Percentiles rank a stretch among this genome's conserved stretches.
phyloP scores from a whole-genome alignment of 306 rosid genomes.

The Lathyrus sativus region DNA sequence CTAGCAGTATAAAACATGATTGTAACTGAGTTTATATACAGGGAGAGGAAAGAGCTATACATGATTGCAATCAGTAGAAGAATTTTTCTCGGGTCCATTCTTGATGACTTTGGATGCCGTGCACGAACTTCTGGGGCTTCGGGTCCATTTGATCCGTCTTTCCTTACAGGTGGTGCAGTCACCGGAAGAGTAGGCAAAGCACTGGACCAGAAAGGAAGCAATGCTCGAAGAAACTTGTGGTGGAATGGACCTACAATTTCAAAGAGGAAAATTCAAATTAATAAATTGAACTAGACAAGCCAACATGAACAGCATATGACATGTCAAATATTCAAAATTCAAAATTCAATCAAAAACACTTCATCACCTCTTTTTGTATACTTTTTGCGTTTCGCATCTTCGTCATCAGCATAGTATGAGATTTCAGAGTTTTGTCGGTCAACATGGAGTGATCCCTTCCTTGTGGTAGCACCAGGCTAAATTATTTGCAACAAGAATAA shows the following conservation, averaged over 20 bases:
- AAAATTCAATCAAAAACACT: slow-evolving; percentile 19
- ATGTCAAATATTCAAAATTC: slow-evolving; percentile 18
- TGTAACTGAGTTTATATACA: slow-evolving; percentile 18
- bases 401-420: slow-evolving; percentile 94
- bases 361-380: slow-evolving; percentile 81
- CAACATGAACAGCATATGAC: slow-evolving; percentile 2
- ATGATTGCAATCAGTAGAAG: slow-evolving; percentile 91
- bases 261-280: slow-evolving; percentile 32
- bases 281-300: slow-evolving; percentile 31
- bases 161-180: slow-evolving; percentile 82
- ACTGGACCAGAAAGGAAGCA: slow-evolving; percentile 95
- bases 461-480: slow-evolving; percentile 96
- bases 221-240: slow-evolving; percentile 87
- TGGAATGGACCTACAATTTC: slow-evolving; percentile 75
- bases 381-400: slow-evolving; percentile 81
- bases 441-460: slow-evolving; percentile 69
- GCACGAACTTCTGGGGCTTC: slow-evolving; percentile 78
- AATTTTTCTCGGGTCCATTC: slow-evolving; percentile 97
- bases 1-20: slow-evolving; percentile 13
- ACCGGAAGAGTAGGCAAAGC: slow-evolving; percentile 94
- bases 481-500: slow-evolving; percentile 40
- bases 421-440: slow-evolving; percentile 89
- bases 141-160: slow-evolving; percentile 61
- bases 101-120: slow-evolving; percentile 82
- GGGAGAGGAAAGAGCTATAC: slow-evolving; percentile 49